A percentile compares a stretch with the other conserved stretches of the same genome.
These are phyloP conservation scores for sweet orange (Citrus sinensis) DNA, from an alignment of 345 rosid genomes.

Conservation along the genomic window DNA sequence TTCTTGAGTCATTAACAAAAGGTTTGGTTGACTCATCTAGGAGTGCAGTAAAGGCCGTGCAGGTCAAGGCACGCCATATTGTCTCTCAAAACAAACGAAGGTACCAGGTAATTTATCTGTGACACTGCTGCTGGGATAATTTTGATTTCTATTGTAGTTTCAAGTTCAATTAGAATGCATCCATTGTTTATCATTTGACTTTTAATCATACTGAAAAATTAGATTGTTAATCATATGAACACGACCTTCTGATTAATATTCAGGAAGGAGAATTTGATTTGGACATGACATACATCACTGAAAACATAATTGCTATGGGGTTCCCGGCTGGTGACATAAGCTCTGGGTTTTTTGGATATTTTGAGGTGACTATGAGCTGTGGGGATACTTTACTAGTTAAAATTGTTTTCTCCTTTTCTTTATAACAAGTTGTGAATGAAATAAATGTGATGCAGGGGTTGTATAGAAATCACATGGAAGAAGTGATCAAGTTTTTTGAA, in stretches of 20 bases:
- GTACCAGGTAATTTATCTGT: slow-evolving; percentile 59
- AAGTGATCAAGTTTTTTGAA: slow-evolving; percentile 86
- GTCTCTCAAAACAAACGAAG: slow-evolving; percentile 96
- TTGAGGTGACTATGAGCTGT: slow-evolving; percentile 55
- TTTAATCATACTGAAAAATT: not conserved
- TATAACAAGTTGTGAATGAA: not conserved
- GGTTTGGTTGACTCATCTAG: slow-evolving; percentile 83
- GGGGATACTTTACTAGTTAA: slow-evolving; percentile 3
- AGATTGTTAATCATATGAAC: not conserved
- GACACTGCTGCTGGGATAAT: not conserved
- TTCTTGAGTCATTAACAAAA: slow-evolving; percentile 65
- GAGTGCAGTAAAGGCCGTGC: slow-evolving; percentile 88
- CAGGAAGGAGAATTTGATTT: slow-evolving; percentile 89
- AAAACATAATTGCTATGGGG: slow-evolving; percentile 91
- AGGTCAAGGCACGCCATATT: slow-evolving; percentile 90
- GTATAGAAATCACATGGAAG: slow-evolving; percentile 93
- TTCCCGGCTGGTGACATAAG: slow-evolving; percentile 95
- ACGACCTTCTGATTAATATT: slow-evolving; percentile 12
- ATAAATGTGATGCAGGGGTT: slow-evolving; percentile 62
- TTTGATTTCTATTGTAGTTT: not conserved
- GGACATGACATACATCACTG: slow-evolving; percentile 63
- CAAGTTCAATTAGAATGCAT: not conserved
- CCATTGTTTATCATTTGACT: not conserved
- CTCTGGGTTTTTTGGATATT: slow-evolving; percentile 82
- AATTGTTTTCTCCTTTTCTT: not conserved